Conservation (phyloP, 805 yeast species). For the Vanderwaltozyma verrucispora region DNA sequence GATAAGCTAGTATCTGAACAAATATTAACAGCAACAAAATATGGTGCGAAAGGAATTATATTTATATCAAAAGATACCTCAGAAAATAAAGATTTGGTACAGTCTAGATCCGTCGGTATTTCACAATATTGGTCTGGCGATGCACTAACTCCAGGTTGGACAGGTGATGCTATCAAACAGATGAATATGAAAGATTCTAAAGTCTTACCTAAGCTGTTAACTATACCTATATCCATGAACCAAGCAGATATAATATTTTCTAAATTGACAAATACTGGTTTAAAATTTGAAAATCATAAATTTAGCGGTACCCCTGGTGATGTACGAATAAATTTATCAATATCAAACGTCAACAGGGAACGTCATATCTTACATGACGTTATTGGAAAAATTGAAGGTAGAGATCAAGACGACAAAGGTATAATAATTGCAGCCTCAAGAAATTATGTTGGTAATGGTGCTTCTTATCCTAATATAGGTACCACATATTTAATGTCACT, state of each 20-base stretch:
- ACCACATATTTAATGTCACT: slow-evolving; percentile 63
- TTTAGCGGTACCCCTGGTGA: slow-evolving; percentile 16
- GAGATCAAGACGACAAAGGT: slow-evolving; percentile 67
- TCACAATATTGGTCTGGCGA: slow-evolving; percentile 65
- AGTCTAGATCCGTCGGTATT: slow-evolving; percentile 41
- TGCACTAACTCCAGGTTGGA: slow-evolving; percentile 68
- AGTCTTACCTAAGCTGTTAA: slow-evolving; percentile 61
- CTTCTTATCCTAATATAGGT: slow-evolving; percentile 62
- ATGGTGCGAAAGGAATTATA: slow-evolving; percentile 55
- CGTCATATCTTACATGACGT: slow-evolving; percentile 71
- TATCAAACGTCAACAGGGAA: slow-evolving; percentile 37
- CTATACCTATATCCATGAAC: slow-evolving; percentile 65
- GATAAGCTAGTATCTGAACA: slow-evolving; percentile 44
- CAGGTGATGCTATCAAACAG: slow-evolving; percentile 33
- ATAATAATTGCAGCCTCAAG: slow-evolving; percentile 75
- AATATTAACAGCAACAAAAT: slow-evolving; percentile 41
- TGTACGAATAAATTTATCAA: slow-evolving; percentile 22
- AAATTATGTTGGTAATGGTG: slow-evolving; percentile 71
- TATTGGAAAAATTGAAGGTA: slow-evolving; percentile 64
- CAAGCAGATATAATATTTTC: slow-evolving; percentile 43
- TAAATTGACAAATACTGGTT: slow-evolving; percentile 15
- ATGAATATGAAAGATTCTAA: slow-evolving; percentile 37
- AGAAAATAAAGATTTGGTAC: slow-evolving; percentile 25
- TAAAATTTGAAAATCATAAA: slow-evolving; percentile 13
- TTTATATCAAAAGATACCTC: slow-evolving; percentile 44